Conservation (phyloP, 176 grass and related monocot genomes). For the maize (Zea mays) region DNA sequence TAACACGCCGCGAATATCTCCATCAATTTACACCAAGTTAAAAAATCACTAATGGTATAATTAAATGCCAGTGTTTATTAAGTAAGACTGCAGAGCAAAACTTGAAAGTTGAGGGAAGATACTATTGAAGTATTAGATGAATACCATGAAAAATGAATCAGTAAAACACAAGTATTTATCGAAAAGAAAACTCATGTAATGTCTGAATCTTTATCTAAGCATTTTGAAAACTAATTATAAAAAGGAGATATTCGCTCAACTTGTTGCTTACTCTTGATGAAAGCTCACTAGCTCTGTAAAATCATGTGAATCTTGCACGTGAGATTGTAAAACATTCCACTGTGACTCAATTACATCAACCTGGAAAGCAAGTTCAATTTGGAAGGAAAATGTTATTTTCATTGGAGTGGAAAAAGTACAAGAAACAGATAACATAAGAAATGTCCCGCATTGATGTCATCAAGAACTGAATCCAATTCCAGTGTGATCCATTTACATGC, state of each 20-base stretch:
- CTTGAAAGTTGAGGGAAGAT: not conserved
- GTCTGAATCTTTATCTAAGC: not conserved
- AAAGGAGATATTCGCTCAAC: no score
- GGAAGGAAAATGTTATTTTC: constrained; percentile 12
- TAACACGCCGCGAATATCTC: not conserved
- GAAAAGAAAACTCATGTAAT: not conserved
- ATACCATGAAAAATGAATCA: not conserved
- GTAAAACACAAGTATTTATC: not conserved
- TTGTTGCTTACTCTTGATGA: constrained; percentile 87
- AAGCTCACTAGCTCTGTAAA: constrained; percentile 95
- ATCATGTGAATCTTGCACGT: constrained; percentile 98
- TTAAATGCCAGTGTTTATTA: not conserved
- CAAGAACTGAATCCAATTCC: not conserved
- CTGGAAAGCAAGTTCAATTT: constrained; percentile 40
- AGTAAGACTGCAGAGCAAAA: not conserved
- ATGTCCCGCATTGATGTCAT: constrained; percentile 2
- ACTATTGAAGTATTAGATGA: not conserved
- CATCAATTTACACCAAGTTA: constrained; percentile 20
- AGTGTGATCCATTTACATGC: not conserved
- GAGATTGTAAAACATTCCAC: constrained; percentile 94
- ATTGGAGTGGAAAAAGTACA: not conserved
- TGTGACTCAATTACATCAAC: constrained; percentile 99
- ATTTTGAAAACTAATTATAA: not conserved
- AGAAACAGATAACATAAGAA: constrained; percentile 7
- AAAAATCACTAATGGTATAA: not conserved